Conservation (phyloP, 169 alveolate species). For the Plasmodium malariae region DNA sequence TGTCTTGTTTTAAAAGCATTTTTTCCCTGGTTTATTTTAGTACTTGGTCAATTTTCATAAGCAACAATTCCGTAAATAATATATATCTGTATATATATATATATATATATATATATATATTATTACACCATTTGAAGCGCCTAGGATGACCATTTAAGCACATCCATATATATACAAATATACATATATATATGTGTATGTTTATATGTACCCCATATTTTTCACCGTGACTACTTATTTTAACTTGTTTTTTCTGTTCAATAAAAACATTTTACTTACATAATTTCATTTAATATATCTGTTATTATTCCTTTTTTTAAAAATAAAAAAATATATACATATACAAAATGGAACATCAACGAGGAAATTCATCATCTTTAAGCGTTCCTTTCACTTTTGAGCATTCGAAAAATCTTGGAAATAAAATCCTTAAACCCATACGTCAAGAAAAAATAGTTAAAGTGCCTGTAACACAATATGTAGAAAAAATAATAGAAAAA, state of each 20-base stretch:
- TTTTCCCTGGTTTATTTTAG: not conserved
- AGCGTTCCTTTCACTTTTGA: conserved; percentile 61
- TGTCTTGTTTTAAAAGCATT: conserved; percentile 48
- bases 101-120: not conserved
- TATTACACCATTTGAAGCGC: not conserved
- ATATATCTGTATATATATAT: not conserved
- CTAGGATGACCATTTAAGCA: not conserved
- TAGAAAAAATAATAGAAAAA: conserved; percentile 70
- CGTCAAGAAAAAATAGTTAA: conserved; percentile 73
- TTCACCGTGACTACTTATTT: conserved; percentile 3
- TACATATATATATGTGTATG: conserved; percentile 8
- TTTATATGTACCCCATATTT: not conserved
- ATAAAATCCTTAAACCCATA: conserved; percentile 72
- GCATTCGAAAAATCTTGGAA: conserved; percentile 59
- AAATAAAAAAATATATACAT: conserved; percentile 24
- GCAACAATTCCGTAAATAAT: conserved; percentile 9
- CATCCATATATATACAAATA: not conserved
- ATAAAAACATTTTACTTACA: conserved; percentile 1
- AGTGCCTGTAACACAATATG: conserved; percentile 73
- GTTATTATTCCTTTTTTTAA: not conserved
- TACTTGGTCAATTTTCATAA: not conserved
- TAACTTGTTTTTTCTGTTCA: not conserved
- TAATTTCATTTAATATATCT: conserved; percentile 15
- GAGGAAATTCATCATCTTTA: not conserved
- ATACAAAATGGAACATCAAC: conserved; percentile 45